These are phyloP conservation scores for Neurospora sp. DNA, from an alignment of 495 filamentous ascomycete genomes.

Conservation along the genomic window DNA sequence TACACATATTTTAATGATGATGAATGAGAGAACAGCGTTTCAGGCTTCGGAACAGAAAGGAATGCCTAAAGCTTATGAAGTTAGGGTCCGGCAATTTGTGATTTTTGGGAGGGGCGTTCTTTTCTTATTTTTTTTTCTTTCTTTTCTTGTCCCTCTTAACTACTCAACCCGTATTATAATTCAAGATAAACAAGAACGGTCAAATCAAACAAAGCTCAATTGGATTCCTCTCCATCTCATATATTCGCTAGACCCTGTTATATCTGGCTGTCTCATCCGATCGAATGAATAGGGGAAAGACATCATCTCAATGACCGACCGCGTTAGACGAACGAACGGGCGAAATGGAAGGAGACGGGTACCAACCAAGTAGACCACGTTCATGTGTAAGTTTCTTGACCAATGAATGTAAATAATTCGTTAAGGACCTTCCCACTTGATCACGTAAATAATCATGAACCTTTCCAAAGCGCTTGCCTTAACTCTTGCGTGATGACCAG, in stretches of 20 bases:
- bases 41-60: not conserved
- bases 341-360: not conserved
- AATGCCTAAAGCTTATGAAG: not conserved
- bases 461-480: not conserved
- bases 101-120: not conserved
- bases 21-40: constrained; percentile 7
- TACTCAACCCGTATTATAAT: not conserved
- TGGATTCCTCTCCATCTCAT: not conserved
- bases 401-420: not conserved
- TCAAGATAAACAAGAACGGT: not conserved
- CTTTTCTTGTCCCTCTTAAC: not conserved
- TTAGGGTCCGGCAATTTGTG: not conserved
- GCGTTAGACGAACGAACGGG: not conserved
- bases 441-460: not conserved
- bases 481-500: not conserved
- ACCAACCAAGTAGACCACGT: not conserved
- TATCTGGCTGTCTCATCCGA: not conserved
- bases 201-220: not conserved
- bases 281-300: not conserved
- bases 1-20: not conserved
- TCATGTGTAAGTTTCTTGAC: not conserved
- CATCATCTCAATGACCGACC: not conserved
- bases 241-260: not conserved
- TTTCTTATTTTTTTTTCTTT: not conserved
- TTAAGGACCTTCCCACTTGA: not conserved